Percentiles rank a stretch among this genome's conserved stretches.
Conservation (phyloP, 805 yeast genomes). For the Cyberlindnera japonica region DNA sequence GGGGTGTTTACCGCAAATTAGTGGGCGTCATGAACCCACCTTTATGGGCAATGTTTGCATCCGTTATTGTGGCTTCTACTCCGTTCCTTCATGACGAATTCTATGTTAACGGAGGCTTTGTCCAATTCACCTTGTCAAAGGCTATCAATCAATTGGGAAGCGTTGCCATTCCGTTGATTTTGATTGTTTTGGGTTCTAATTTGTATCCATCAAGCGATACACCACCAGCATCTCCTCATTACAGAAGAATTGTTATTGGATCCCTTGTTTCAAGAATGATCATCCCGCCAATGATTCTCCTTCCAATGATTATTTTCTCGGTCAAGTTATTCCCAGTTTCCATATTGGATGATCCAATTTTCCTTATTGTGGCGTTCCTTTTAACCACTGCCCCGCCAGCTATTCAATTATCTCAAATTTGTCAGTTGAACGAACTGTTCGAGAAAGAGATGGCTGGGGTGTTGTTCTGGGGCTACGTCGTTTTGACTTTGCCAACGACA, state of each 20-base stretch:
- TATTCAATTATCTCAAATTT: conserved; percentile 76
- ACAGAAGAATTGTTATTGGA: conserved; percentile 60
- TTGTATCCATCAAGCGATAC: conserved; percentile 64
- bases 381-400: conserved; percentile 82
- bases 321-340: conserved; percentile 64
- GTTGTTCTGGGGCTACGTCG: conserved; percentile 77
- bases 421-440: conserved; percentile 69
- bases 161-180: conserved; percentile 73
- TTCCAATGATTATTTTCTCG: conserved; percentile 62
- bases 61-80: conserved; percentile 66
- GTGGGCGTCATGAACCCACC: conserved; percentile 73
- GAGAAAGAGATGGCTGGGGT: conserved; percentile 84
- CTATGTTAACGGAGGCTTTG: conserved; percentile 55
- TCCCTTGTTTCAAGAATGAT: conserved; percentile 76
- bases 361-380: conserved; percentile 69
- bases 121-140: conserved; percentile 60
- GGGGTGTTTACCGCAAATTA: conserved; percentile 21
- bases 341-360: conserved; percentile 77
- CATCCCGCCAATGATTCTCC: conserved; percentile 60
- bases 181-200: conserved; percentile 77
- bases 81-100: conserved; percentile 54
- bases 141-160: conserved; percentile 65
- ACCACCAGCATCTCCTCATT: conserved; percentile 62
- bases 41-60: conserved; percentile 66
- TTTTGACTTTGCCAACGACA: conserved; percentile 72